Conservation (phyloP, 225 moss, liverwort and hornwort species). For the Sphagnum tenellum region DNA sequence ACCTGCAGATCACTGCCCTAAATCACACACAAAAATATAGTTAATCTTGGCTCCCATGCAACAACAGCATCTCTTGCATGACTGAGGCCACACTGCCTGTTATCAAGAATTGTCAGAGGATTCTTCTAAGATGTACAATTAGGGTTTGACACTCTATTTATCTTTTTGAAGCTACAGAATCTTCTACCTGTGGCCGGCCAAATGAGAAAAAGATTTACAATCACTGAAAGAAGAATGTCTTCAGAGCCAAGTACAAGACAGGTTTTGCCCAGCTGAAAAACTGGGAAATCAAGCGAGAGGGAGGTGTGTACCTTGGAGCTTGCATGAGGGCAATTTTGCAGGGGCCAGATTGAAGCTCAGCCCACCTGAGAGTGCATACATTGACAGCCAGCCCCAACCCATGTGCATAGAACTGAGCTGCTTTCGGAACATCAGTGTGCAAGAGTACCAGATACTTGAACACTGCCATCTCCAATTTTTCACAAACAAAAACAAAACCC, state of each 20-base stretch:
- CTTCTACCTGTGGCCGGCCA: too few relatives aligned
- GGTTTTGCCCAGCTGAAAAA: too few relatives aligned
- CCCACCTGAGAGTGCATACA: constrained; percentile 79
- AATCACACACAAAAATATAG: too few relatives aligned
- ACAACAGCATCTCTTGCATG: not conserved
- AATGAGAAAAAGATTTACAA: too few relatives aligned
- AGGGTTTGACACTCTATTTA: too few relatives aligned
- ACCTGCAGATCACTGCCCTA: constrained; percentile 19
- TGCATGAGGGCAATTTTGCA: constrained; percentile 95
- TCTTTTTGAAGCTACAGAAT: too few relatives aligned
- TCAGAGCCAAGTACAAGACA: too few relatives aligned
- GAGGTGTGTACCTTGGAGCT: constrained; percentile 42
- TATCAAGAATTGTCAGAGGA: not conserved
- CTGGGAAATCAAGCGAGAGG: too few relatives aligned
- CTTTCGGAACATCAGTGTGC: constrained; percentile 65
- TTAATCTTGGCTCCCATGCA: too few relatives aligned
- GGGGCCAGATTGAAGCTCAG: constrained; percentile 77
- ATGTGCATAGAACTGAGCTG: constrained; percentile 74
- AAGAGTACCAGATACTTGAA: constrained; percentile 79
- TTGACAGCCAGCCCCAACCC: constrained; percentile 71
- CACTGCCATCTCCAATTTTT: constrained; percentile 27
- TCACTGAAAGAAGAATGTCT: too few relatives aligned
- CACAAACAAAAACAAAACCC: too few relatives aligned
- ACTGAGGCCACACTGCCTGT: not conserved
- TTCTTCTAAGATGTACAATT: too few relatives aligned